Base-by-base conservation (phyloP, 495 filamentous ascomycete species). In the Penicillium subrubescens region DNA sequence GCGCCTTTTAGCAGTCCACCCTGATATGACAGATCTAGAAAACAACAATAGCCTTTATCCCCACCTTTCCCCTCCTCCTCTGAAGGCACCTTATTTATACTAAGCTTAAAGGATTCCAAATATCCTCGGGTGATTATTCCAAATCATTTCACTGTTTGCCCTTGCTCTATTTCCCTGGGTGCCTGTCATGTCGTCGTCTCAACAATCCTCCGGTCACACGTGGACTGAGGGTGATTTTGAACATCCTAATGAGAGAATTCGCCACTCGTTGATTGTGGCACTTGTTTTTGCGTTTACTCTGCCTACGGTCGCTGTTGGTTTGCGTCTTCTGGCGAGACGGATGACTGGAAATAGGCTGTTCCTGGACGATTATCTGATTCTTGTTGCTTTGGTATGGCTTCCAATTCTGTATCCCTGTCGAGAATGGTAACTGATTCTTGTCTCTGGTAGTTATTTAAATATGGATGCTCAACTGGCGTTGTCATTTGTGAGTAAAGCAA, bases 321-420 rank as follows among this genome's bases (percentile, higher is more conserved):
- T 80, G 19, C 75, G 78, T 0, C 57, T 80, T 15, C 7, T 72
- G 34, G 67, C 73, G 0, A 39, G 75, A 23, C 69, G 61, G 37
- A 51, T 78, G 46, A 75, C 66, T 11, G 70, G 74, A 0, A 67
- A 60, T 21, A 67, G 29, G 17, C 54, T 76, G 11, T 72, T 67
- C 29, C 55, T 75, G 63, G 78, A 80, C 62, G 78, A 80, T 59
- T 79, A 74, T 62, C 60, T 80, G 63, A 79, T 80, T 48, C 37
- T 80, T 8, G 53, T 74, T 31, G 75, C 77, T 43, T 56, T 79
- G 69, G 72, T 77, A 64, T 25, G 67, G 1, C 27, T 37, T 53
- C 27, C 3, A 37, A 33, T 34, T 11, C 37, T 37, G n/a, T 4
- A 14, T 11, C 33, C 10, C 10, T 55, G 12, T 8, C 25, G 12